These are phyloP conservation scores for Claviceps sp. DNA, from an alignment of 2,329 filamentous ascomycete species.

Conservation along the genomic window DNA sequence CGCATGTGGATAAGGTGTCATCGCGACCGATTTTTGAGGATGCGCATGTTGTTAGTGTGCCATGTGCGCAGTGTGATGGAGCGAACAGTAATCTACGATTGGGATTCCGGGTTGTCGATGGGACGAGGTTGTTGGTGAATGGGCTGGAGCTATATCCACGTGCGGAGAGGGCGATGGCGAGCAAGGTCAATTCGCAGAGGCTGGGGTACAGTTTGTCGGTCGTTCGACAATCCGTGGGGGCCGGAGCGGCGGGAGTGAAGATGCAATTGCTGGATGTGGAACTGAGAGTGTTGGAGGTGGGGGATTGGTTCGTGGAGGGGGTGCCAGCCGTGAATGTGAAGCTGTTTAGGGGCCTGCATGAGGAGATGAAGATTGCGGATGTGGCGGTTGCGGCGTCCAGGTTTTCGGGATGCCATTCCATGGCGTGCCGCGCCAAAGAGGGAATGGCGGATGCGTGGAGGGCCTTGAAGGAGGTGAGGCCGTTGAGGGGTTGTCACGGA, in stretches of 20 bases:
- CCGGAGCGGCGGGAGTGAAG: conserved; percentile 36
- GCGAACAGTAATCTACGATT: conserved; percentile 34
- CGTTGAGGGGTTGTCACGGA: conserved; percentile 12
- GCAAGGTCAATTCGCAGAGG: conserved; percentile 18
- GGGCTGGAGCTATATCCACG: conserved; percentile 46
- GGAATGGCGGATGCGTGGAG: conserved; percentile 16
- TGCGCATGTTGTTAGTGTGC: conserved; percentile 30
- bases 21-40: conserved; percentile 21
- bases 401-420: conserved; percentile 26
- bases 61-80: conserved; percentile 42
- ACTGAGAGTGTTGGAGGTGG: conserved; percentile 48
- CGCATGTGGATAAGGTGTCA: conserved; percentile 22
- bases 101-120: conserved; percentile 37
- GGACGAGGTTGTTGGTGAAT: conserved; percentile 42
- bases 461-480: conserved; percentile 14
- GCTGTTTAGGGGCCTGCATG: conserved; percentile 44
- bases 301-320: conserved; percentile 37
- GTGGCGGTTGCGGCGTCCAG: conserved; percentile 25
- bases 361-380: conserved; percentile 40
- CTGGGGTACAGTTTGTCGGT: conserved; percentile 38
- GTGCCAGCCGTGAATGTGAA: conserved; percentile 45
- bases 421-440: conserved; percentile 36
- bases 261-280: conserved; percentile 40
- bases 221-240: conserved; percentile 30
- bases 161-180: conserved; percentile 28